These are phyloP conservation scores for Babesia sp. DNA, from an alignment of 169 alveolate species.

Conservation along the genomic window DNA sequence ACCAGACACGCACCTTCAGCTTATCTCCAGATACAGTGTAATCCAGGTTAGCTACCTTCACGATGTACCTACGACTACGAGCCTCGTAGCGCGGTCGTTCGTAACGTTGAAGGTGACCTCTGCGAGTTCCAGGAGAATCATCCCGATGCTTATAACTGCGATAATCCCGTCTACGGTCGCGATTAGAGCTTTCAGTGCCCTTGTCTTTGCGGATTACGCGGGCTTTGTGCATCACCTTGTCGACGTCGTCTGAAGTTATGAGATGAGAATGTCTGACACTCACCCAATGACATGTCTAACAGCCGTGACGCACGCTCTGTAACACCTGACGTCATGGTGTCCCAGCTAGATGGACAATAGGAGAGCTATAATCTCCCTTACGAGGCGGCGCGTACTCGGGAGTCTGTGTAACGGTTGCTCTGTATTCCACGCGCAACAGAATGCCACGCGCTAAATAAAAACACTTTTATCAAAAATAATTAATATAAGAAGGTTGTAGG, in stretches of 20 bases:
- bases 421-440: too few relatives aligned
- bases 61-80: conserved; percentile 31
- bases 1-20: conserved; percentile 28
- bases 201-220: not conserved
- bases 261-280: not conserved
- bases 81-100: not conserved
- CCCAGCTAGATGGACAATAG: not conserved
- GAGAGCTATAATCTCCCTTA: too few relatives aligned
- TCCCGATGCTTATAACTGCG: not conserved
- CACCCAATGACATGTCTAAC: conserved; percentile 28
- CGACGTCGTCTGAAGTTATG: conserved; percentile 25
- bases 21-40: conserved; percentile 52
- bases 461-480: too few relatives aligned
- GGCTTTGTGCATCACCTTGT: conserved; percentile 19
- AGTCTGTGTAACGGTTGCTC: too few relatives aligned
- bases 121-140: not conserved
- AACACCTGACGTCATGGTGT: conserved; percentile 7
- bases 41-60: conserved; percentile 57
- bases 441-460: too few relatives aligned
- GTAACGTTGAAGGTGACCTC: not conserved
- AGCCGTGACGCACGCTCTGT: not conserved
- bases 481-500: too few relatives aligned
- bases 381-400: too few relatives aligned
- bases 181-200: not conserved
- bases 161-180: not conserved